Conservation (phyloP, 2,329 filamentous ascomycete species). For the Didymella lethalis region DNA sequence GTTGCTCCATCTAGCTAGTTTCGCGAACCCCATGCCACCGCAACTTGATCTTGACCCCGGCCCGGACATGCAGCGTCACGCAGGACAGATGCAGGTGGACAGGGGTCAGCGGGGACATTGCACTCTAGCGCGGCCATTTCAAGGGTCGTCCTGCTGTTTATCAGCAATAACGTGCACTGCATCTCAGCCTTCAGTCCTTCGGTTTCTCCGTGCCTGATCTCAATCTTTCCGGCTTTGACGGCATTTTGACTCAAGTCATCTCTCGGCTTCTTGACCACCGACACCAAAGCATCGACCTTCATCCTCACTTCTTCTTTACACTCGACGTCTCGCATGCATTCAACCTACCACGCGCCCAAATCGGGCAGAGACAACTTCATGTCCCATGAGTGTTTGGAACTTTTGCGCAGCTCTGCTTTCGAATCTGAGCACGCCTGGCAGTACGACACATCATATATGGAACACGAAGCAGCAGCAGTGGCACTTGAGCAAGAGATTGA, state of each 20-base stretch:
- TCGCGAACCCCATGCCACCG: constrained; percentile 30
- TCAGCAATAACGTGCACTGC: constrained; percentile 25
- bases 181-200: constrained; percentile 13
- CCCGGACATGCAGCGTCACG: constrained; percentile 30
- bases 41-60: constrained; percentile 27
- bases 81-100: constrained; percentile 31
- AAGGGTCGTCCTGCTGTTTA: constrained; percentile 26
- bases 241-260: constrained; percentile 2
- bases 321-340: constrained; percentile 6
- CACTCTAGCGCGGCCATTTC: constrained; percentile 24
- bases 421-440: constrained; percentile 50
- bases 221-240: background rate
- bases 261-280: background rate
- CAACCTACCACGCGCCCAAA: constrained; percentile 24
- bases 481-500: constrained; percentile 47
- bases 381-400: constrained; percentile 43
- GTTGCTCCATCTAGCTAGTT: constrained; percentile 30
- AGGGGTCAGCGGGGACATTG: constrained; percentile 28
- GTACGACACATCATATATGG: constrained; percentile 48
- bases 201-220: constrained; percentile 5
- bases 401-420: constrained; percentile 49
- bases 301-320: background rate
- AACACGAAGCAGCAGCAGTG: constrained; percentile 47
- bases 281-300: background rate
- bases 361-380: constrained; percentile 40